These are phyloP conservation scores for Leishmania amazonensis DNA, from an alignment of 208 protist species.

Conservation along the genomic window DNA sequence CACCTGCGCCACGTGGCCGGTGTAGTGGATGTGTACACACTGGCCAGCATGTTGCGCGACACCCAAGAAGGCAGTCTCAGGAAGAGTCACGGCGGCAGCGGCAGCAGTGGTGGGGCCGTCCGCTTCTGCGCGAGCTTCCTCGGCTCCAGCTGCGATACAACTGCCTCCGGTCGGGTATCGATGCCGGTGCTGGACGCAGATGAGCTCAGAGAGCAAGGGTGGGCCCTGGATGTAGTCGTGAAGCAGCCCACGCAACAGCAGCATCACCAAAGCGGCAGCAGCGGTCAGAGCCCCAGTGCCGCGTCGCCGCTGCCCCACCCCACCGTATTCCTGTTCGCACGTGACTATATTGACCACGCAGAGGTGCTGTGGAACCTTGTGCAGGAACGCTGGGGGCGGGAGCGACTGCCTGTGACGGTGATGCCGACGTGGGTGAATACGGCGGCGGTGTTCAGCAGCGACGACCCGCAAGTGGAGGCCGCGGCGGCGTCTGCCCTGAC, in stretches of 20 bases:
- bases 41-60: constrained; percentile 33
- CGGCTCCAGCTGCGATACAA: constrained; percentile 1
- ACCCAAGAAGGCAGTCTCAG: background rate
- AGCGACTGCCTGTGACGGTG: constrained; percentile 19
- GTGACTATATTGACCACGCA: constrained; percentile 27
- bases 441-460: background rate
- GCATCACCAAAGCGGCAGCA: background rate
- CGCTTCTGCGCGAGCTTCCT: background rate
- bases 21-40: constrained; percentile 33
- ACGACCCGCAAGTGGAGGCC: background rate
- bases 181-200: constrained; percentile 8
- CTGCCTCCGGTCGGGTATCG: background rate
- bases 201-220: constrained; percentile 14
- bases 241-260: background rate
- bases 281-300: background rate
- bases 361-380: constrained; percentile 14
- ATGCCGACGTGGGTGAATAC: constrained; percentile 27
- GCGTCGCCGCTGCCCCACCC: constrained; percentile 7
- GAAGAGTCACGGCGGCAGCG: background rate
- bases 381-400: constrained; percentile 31
- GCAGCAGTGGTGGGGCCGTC: background rate
- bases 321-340: constrained; percentile 32
- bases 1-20: constrained; percentile 14
- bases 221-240: constrained; percentile 1
- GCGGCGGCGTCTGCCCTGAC: background rate